Evolutionary conservation across 768 basidiomycete species (phyloP), one percentile per base, ranked within the genome.

Genomic region (Boletus coccyginus): DNA sequence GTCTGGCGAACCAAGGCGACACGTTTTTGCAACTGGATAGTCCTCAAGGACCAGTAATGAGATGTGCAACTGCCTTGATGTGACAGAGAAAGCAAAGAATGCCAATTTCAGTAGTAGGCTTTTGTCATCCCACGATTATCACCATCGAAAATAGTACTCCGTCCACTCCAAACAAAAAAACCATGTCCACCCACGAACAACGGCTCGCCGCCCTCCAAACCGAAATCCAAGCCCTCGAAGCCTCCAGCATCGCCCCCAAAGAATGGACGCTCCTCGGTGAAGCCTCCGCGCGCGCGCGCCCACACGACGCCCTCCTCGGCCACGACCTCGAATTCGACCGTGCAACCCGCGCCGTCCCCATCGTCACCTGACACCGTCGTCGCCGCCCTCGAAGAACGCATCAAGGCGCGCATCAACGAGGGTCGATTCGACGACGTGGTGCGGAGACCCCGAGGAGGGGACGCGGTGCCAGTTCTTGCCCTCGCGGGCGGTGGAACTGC

Each of bases 241-340:
- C 83, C 1, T 88, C 94, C 70, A 98, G 96, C 70, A 83, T 96
- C 50, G 86, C 84, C 2, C 79, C 84, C 49, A 98, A 98, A 73
- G 87, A 92, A 57, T 99, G 97, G 97, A 86, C 87, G 7, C 79
- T 97, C 31, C 83, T 91, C 78, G 95, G 97, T 46, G 96, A 98
- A 73, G 92, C 93, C 33, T 83, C 82, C 21, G 83, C 93, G 7
- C 82, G 87, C 40, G 73, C 86, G 42, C 82, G 97, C 50, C 96
- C 97, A 5, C 85, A 92, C 68, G 94, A 99, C 71, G 90, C 91
- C 10, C 77, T 98, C 19, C 80, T 99, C 13, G 92, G 92, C 70
- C 91, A 98, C 68, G 92, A 97, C 71, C 81, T 99, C 32, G 96
- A 98, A 54, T 98, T 94, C 61, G 97, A 98, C 57, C 87, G 93